Conservation (phyloP, 352 stramenopile genomes). For the Phytopythium litorale region DNA sequence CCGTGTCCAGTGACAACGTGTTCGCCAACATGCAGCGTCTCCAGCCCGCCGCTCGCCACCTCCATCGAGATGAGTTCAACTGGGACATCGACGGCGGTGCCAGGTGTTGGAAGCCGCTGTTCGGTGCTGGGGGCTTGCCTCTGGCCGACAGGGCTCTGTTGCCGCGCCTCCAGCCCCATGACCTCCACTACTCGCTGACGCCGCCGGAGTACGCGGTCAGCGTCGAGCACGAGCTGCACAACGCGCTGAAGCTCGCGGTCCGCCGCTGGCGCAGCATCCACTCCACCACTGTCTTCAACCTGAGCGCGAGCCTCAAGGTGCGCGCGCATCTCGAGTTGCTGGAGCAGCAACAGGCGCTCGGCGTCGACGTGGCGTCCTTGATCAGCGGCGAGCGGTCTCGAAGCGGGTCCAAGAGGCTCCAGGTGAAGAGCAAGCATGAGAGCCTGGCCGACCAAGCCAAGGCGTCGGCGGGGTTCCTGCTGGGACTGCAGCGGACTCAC, state of each 20-base stretch:
- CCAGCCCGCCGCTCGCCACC: conserved; percentile 19
- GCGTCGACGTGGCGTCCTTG: conserved; percentile 1
- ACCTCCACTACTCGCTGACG: conserved; percentile 62
- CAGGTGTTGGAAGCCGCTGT: conserved; percentile 87
- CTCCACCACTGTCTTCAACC: conserved; percentile 85
- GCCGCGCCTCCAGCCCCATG: conserved; percentile 44
- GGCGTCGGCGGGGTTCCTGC: conserved; percentile 20
- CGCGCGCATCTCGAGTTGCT: conserved; percentile 62
- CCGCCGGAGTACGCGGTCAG: conserved; percentile 46
- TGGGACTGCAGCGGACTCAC: conserved; percentile 25
- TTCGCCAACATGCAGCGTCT: conserved; percentile 86
- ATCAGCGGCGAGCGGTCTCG: not conserved
- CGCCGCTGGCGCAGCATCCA: conserved; percentile 84
- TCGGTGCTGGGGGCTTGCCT: conserved; percentile 25
- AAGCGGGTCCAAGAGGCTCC: conserved; percentile 11
- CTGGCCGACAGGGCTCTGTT: conserved; percentile 11
- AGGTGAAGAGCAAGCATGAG: conserved; percentile 6
- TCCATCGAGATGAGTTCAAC: conserved; percentile 45
- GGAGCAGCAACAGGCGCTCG: conserved; percentile 33
- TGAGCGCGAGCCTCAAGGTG: conserved; percentile 80
- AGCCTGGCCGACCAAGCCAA: conserved; percentile 5
- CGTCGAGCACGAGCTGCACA: conserved; percentile 74
- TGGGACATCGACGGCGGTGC: conserved; percentile 80
- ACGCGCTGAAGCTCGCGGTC: conserved; percentile 85
- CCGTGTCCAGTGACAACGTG: conserved; percentile 89